Evolutionary conservation across 2,329 filamentous ascomycete species (phyloP).

Genomic region (Fusarium sp.): DNA sequence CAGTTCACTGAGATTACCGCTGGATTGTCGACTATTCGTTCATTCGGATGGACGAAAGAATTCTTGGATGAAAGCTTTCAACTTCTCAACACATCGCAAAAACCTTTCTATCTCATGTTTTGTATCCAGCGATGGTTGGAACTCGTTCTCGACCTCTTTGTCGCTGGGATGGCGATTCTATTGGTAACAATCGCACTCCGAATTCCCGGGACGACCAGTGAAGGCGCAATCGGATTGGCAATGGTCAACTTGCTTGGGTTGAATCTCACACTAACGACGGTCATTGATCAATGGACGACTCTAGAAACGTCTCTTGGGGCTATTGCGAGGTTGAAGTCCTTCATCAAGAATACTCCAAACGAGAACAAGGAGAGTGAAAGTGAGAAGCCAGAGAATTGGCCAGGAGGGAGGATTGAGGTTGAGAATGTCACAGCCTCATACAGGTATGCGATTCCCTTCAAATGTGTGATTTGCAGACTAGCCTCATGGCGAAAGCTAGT

Average conservation of each 20-base stretch:
- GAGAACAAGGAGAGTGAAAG: constrained; percentile 40
- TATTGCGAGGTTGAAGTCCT: constrained; percentile 49
- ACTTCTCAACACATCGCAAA: constrained; percentile 57
- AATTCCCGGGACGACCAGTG: constrained; percentile 34
- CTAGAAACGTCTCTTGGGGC: constrained; percentile 53
- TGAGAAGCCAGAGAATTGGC: constrained; percentile 41
- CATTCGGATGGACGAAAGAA: constrained; percentile 58
- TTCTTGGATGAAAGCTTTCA: constrained; percentile 50
- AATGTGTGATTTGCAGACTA: too few species aligned
- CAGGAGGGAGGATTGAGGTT: constrained; percentile 44
- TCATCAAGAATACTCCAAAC: constrained; percentile 40
- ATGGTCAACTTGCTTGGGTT: constrained; percentile 45
- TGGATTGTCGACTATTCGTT: constrained; percentile 61
- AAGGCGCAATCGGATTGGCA: constrained; percentile 48
- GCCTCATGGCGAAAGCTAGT: too few species aligned
- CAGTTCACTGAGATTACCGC: constrained; percentile 62
- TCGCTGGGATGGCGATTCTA: constrained; percentile 58
- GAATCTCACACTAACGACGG: constrained; percentile 45
- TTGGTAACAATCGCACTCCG: constrained; percentile 58
- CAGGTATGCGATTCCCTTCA: constrained; percentile 13
- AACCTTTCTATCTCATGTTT: constrained; percentile 61
- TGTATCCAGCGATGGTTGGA: constrained; percentile 62
- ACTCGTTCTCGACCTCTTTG: constrained; percentile 60
- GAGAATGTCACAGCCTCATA: constrained; percentile 44
- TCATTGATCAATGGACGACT: constrained; percentile 51